Evolutionary conservation across 163 green algal genomes (phyloP).

Genomic region (Coccomyxa subellipsoidea): DNA sequence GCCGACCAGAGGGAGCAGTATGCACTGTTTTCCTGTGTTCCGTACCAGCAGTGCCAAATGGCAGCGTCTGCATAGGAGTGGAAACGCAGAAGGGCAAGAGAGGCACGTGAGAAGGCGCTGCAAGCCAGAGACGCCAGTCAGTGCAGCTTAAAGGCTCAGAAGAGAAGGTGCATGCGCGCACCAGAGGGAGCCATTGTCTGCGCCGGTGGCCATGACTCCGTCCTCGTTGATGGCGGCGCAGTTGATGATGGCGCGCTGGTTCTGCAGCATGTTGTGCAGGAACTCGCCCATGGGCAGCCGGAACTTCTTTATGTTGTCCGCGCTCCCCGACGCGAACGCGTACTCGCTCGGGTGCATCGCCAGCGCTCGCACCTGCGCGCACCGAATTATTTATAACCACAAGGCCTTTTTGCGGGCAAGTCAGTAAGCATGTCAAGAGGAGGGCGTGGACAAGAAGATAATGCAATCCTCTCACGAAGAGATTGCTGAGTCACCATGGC

Average conservation of each 20-base stretch:
- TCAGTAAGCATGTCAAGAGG: too few species aligned
- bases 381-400: too few species aligned
- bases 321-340: constrained; percentile 79
- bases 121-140: not conserved
- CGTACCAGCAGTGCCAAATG: too few species aligned
- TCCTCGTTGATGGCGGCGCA: constrained; percentile 92
- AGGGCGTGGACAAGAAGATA: too few species aligned
- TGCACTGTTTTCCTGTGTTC: too few species aligned
- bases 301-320: constrained; percentile 98
- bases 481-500: too few species aligned
- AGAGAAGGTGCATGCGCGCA: not conserved
- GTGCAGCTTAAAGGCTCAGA: not conserved
- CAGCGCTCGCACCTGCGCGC: constrained; percentile 50
- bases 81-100: too few species aligned
- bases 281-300: constrained; percentile 79
- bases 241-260: constrained; percentile 95
- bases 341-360: constrained; percentile 64
- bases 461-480: too few species aligned
- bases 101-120: too few species aligned
- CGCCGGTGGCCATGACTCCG: constrained; percentile 86
- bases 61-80: too few species aligned
- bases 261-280: constrained; percentile 95
- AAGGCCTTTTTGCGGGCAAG: too few species aligned
- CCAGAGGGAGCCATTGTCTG: constrained; percentile 85
- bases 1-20: too few species aligned